Conservation (phyloP, 2,329 filamentous ascomycete genomes). For the Aschersonia sp. region DNA sequence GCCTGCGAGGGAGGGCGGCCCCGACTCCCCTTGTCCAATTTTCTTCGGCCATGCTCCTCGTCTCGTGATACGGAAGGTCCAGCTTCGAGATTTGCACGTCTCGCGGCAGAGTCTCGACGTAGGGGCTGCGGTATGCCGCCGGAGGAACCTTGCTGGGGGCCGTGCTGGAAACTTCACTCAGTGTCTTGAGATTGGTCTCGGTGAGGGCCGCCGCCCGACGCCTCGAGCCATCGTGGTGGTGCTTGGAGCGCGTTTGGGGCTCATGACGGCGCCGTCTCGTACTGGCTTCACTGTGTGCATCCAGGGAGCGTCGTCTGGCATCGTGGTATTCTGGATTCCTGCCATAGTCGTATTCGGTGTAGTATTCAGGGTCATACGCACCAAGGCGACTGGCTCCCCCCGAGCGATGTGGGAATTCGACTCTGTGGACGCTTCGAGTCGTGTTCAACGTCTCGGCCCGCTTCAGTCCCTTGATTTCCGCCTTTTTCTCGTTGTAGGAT, state of each 20-base stretch:
- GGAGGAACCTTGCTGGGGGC: constrained; percentile 28
- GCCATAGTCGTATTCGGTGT: constrained; percentile 16
- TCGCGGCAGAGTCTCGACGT: constrained; percentile 21
- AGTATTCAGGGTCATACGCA: constrained; percentile 10
- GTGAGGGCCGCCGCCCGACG: constrained; percentile 30
- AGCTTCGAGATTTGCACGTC: constrained; percentile 26
- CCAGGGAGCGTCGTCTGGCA: constrained; percentile 15
- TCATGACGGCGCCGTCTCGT: constrained; percentile 26
- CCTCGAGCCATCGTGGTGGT: constrained; percentile 14
- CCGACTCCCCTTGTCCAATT: constrained; percentile 4
- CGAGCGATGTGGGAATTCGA: neutral
- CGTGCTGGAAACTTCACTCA: constrained; percentile 36
- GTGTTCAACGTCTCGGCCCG: constrained; percentile 45
- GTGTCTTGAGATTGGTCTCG: constrained; percentile 34
- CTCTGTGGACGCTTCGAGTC: constrained; percentile 7
- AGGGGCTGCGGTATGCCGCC: constrained; percentile 24
- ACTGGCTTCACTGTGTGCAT: constrained; percentile 20
- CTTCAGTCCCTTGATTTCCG: constrained; percentile 55
- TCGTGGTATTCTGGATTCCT: constrained; percentile 16
- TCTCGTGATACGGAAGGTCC: constrained; percentile 11
- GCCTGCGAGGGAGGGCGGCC: constrained; percentile 13
- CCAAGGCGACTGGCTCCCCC: constrained; percentile 1
- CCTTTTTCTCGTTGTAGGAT: constrained; percentile 79
- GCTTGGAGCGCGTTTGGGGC: constrained; percentile 12
- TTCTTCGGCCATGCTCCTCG: constrained; percentile 11